Conservation (phyloP, 2,329 filamentous ascomycete species). For the Fusarium cicatricum region DNA sequence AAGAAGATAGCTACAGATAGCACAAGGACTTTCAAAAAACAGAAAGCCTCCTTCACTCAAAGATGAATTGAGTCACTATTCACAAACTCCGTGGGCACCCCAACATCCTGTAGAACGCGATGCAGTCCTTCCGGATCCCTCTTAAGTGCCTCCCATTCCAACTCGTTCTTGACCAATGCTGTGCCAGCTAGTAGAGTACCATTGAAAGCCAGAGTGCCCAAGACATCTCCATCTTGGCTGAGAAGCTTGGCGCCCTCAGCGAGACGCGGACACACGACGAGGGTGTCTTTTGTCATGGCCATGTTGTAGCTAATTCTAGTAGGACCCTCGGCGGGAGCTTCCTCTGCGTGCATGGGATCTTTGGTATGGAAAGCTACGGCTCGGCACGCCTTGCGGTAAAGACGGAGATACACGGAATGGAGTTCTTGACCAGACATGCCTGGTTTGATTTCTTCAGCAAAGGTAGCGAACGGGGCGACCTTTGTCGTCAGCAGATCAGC, state of each 20-base stretch:
- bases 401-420: slow-evolving; percentile 53
- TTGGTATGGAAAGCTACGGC: slow-evolving; percentile 45
- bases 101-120: slow-evolving; percentile 42
- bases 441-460: slow-evolving; percentile 50
- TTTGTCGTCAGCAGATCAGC: slow-evolving; percentile 49
- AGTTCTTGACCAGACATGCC: slow-evolving; percentile 49
- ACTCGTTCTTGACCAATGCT: slow-evolving; percentile 66
- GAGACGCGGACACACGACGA: slow-evolving; percentile 64
- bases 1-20: slow-evolving; percentile 4
- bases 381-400: slow-evolving; percentile 56
- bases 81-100: slow-evolving; percentile 36
- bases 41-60: not conserved
- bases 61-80: slow-evolving; percentile 8
- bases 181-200: slow-evolving; percentile 72
- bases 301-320: slow-evolving; percentile 70
- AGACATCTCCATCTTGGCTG: slow-evolving; percentile 41
- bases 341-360: slow-evolving; percentile 16
- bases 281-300: slow-evolving; percentile 61
- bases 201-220: slow-evolving; percentile 62
- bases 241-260: slow-evolving; percentile 57
- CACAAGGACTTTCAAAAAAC: not conserved
- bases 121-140: slow-evolving; percentile 43
- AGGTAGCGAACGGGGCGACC: slow-evolving; percentile 55
- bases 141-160: slow-evolving; percentile 64
- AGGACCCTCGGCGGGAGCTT: slow-evolving; percentile 47